Evolutionary conservation across 1,284 basidiomycete genomes (phyloP).

Genomic region (Cryptococcus sp.): DNA sequence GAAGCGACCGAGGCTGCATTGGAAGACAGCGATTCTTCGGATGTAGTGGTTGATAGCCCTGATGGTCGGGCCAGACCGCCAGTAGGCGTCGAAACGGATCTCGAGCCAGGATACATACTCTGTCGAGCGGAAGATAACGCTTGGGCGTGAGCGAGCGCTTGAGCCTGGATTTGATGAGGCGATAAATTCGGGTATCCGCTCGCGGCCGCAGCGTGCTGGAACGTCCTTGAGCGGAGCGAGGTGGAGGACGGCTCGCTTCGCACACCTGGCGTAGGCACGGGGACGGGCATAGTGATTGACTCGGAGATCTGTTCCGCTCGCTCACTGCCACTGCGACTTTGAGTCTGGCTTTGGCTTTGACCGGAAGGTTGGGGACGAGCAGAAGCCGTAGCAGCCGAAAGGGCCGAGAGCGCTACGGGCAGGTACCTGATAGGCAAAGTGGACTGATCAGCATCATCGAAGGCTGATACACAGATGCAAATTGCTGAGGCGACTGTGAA

Average conservation of each 20-base stretch:
- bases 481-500: not conserved
- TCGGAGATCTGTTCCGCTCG: conserved; percentile 25
- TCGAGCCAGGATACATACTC: not conserved
- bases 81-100: not conserved
- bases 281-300: conserved; percentile 38
- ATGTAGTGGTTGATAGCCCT: not conserved
- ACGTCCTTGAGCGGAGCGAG: conserved; percentile 31
- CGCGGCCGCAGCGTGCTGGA: conserved; percentile 15
- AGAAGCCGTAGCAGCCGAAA: conserved; percentile 33
- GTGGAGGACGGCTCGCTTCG: conserved; percentile 11
- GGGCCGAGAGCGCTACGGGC: conserved; percentile 44
- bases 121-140: not conserved
- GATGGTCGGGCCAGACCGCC: not conserved
- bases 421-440: conserved; percentile 36
- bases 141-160: not conserved
- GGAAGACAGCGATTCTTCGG: conserved; percentile 5
- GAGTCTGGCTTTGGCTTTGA: conserved; percentile 4
- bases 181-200: not conserved
- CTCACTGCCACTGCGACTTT: conserved; percentile 12
- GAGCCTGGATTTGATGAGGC: not conserved
- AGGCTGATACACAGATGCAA: not conserved
- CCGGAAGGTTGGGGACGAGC: conserved; percentile 6
- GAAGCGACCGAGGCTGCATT: conserved; percentile 3
- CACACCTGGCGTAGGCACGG: conserved; percentile 25
- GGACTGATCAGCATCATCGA: not conserved